These are phyloP conservation scores for Globisporangium recalcitrans DNA, from an alignment of 352 stramenopile species.

Conservation along the genomic window DNA sequence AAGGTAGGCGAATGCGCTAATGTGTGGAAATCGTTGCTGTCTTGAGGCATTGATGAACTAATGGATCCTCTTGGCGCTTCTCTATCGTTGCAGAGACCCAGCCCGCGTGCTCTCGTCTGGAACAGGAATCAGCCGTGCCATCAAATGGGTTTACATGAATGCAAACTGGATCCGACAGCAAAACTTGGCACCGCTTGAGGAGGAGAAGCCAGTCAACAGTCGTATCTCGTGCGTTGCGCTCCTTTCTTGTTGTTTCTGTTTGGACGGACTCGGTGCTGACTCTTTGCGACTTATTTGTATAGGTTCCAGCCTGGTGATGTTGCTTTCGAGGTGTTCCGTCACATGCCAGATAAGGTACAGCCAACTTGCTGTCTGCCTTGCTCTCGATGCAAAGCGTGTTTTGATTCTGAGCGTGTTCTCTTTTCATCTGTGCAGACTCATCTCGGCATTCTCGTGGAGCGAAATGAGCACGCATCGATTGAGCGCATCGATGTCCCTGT, in stretches of 20 bases:
- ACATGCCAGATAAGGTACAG: slow-evolving; percentile 81
- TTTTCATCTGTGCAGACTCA: slow-evolving; percentile 23
- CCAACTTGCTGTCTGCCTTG: neutral
- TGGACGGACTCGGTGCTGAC: neutral
- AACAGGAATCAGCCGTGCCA: slow-evolving; percentile 57
- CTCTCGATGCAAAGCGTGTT: too few species aligned
- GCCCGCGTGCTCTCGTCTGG: slow-evolving; percentile 61
- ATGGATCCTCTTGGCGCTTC: slow-evolving; percentile 1
- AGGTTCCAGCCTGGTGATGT: slow-evolving; percentile 55
- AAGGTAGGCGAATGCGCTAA: slow-evolving; percentile 17
- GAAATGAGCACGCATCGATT: slow-evolving; percentile 49
- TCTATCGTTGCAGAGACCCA: slow-evolving; percentile 41
- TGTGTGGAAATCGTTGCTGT: neutral
- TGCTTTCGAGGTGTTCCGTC: slow-evolving; percentile 80
- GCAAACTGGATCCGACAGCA: slow-evolving; percentile 80
- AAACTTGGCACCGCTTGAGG: slow-evolving; percentile 41
- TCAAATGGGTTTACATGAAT: slow-evolving; percentile 88
- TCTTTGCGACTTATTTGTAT: neutral
- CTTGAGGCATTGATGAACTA: neutral
- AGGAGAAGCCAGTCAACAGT: slow-evolving; percentile 15
- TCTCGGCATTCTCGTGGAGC: slow-evolving; percentile 56
- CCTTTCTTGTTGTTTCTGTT: slow-evolving; percentile 5
- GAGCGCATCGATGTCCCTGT: slow-evolving; percentile 55
- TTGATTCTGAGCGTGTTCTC: neutral
- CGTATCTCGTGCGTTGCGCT: slow-evolving; percentile 32